Conservation (phyloP, 2,329 filamentous ascomycete genomes). For the Monilinia fructicola region DNA sequence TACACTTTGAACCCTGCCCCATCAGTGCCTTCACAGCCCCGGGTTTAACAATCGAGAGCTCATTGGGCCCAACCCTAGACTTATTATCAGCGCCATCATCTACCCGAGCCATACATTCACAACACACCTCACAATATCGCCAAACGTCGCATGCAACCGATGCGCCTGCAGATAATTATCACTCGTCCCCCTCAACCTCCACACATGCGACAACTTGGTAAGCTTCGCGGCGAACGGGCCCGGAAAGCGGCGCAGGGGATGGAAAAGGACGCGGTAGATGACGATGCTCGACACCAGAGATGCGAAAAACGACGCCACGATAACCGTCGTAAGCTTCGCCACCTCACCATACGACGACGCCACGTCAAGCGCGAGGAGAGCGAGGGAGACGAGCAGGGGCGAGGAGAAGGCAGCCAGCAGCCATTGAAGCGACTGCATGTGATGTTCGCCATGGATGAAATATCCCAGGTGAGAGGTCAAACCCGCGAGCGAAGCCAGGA, state of each 20-base stretch:
- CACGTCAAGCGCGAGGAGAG: background rate
- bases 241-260: slow-evolving; percentile 37
- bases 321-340: background rate
- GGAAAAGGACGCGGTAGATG: slow-evolving; percentile 53
- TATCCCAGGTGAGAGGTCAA: slow-evolving; percentile 28
- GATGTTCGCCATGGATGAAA: slow-evolving; percentile 35
- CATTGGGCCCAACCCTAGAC: slow-evolving; percentile 27
- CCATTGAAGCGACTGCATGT: slow-evolving; percentile 15
- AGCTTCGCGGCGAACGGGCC: slow-evolving; percentile 33
- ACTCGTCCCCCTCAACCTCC: slow-evolving; percentile 11
- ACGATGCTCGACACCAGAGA: slow-evolving; percentile 45
- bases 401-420: background rate
- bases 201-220: slow-evolving; percentile 31
- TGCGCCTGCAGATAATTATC: slow-evolving; percentile 28
- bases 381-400: background rate
- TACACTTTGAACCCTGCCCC: slow-evolving; percentile 29
- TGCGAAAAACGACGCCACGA: background rate
- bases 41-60: slow-evolving; percentile 30
- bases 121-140: slow-evolving; percentile 33
- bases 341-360: background rate
- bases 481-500: slow-evolving; percentile 23
- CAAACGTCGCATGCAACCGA: slow-evolving; percentile 30
- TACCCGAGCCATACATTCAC: background rate
- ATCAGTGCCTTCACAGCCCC: slow-evolving; percentile 29
- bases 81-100: background rate